Percentiles rank a stretch among this genome's conserved stretches.
phyloP scores from a whole-genome alignment of 2,329 filamentous ascomycete genomes.

The Epichloe amarillans region DNA sequence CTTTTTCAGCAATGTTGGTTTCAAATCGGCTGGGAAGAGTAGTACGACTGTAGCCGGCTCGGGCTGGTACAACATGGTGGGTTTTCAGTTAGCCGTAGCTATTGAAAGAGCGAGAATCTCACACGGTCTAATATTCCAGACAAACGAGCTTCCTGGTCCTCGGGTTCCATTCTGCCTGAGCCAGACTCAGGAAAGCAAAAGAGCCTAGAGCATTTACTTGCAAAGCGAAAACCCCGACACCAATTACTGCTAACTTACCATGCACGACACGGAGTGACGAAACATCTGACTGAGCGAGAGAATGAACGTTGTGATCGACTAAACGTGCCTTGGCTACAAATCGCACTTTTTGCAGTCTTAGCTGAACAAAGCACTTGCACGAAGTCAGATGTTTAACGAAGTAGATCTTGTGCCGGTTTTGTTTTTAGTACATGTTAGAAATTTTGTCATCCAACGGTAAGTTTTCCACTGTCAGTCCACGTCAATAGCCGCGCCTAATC shows the following conservation, averaged over 20 bases:
- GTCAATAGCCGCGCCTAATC: background rate
- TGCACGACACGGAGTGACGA: background rate
- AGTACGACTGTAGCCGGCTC: constrained; percentile 61
- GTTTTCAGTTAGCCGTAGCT: constrained; percentile 8
- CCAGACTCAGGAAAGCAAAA: background rate
- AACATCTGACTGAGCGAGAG: background rate
- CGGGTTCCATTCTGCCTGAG: background rate
- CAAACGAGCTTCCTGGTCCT: background rate
- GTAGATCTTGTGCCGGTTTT: background rate
- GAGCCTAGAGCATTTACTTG: background rate
- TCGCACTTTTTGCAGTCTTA: background rate
- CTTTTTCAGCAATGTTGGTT: constrained; percentile 69
- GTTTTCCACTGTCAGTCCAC: background rate
- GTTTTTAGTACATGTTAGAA: background rate
- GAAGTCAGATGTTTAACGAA: background rate
- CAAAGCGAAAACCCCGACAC: background rate
- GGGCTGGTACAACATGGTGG: constrained; percentile 72
- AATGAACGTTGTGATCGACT: no score
- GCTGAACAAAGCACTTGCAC: background rate
- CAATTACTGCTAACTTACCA: background rate
- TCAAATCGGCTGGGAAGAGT: constrained; percentile 55
- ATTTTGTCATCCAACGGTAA: background rate
- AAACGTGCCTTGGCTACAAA: background rate
- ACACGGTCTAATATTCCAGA: background rate
- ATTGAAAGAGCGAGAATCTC: background rate